Percentiles rank a stretch among this genome's conserved stretches.
Evolutionary conservation across 768 basidiomycete species (phyloP).

Genomic region (Phanerochaete carnosa): DNA sequence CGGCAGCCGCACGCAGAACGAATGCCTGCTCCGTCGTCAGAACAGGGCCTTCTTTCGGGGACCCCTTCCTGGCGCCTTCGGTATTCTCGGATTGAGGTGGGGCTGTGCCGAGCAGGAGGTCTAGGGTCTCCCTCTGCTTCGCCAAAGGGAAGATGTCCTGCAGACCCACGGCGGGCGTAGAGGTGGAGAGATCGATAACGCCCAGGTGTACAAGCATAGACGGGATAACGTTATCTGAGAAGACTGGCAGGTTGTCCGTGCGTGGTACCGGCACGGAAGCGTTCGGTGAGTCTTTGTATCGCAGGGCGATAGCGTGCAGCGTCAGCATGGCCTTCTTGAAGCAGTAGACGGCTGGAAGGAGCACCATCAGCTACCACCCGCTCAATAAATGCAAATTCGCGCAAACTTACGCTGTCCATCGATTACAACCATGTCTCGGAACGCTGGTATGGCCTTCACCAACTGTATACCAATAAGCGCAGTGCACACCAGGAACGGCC

Average conservation of each 20-base stretch:
- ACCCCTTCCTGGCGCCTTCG: slow-evolving; percentile 10
- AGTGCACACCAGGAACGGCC: not conserved
- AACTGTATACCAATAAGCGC: slow-evolving; percentile 41
- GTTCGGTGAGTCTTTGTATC: slow-evolving; percentile 56
- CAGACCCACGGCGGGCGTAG: slow-evolving; percentile 37
- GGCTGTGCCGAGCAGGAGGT: slow-evolving; percentile 36
- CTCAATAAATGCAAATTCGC: slow-evolving; percentile 3
- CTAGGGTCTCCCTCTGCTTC: slow-evolving; percentile 35
- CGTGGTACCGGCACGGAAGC: slow-evolving; percentile 61
- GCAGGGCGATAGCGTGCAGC: slow-evolving; percentile 61
- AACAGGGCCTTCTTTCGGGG: slow-evolving; percentile 46
- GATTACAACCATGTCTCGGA: slow-evolving; percentile 72
- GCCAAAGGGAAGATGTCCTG: slow-evolving; percentile 47
- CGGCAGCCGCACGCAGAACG: slow-evolving; percentile 72
- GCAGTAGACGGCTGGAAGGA: slow-evolving; percentile 66
- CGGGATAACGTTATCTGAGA: slow-evolving; percentile 80
- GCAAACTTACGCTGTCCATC: slow-evolving; percentile 54
- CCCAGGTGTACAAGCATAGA: slow-evolving; percentile 79
- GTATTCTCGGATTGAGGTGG: slow-evolving; percentile 6
- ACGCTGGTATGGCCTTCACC: slow-evolving; percentile 74
- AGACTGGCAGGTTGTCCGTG: slow-evolving; percentile 58
- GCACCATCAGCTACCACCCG: not conserved
- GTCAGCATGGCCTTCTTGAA: slow-evolving; percentile 91
- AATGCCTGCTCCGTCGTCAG: slow-evolving; percentile 63
- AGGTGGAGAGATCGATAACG: slow-evolving; percentile 61